phyloP scores from a whole-genome alignment of 2,329 filamentous ascomycete species.

The Pyrenochaeta sp. region DNA sequence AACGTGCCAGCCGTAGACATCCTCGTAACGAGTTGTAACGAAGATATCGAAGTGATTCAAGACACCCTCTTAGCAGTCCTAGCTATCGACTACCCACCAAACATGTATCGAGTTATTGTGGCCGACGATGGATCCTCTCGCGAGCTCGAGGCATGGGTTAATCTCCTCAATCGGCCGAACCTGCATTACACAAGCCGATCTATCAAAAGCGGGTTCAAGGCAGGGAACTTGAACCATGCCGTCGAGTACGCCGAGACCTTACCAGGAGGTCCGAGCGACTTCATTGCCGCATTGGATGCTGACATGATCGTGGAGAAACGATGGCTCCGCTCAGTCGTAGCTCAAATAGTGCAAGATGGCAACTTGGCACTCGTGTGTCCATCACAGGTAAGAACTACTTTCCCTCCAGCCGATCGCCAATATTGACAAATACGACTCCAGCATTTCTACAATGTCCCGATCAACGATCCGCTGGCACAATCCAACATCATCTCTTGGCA shows the following conservation, averaged over 20 bases:
- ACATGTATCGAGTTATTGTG: conserved; percentile 39
- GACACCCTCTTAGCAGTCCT: conserved; percentile 28
- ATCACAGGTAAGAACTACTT: conserved; percentile 59
- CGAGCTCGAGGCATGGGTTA: conserved; percentile 38
- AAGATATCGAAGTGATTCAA: conserved; percentile 52
- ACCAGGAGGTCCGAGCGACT: conserved; percentile 59
- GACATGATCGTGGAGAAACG: conserved; percentile 71
- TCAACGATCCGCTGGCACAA: conserved; percentile 65
- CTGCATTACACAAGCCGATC: conserved; percentile 53
- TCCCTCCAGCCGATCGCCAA: too few species aligned
- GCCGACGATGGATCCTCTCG: conserved; percentile 50
- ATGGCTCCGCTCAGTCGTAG: conserved; percentile 50
- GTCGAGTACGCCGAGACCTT: conserved; percentile 7
- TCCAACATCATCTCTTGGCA: too few species aligned
- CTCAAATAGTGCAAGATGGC: conserved; percentile 12
- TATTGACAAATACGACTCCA: conserved; percentile 65
- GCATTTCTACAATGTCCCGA: conserved; percentile 69
- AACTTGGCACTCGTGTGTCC: conserved; percentile 14
- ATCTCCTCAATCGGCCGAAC: conserved; percentile 49
- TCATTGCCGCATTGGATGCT: conserved; percentile 69
- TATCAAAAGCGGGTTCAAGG: conserved; percentile 63
- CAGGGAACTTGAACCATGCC: conserved; percentile 70
- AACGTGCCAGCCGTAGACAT: conserved; percentile 51
- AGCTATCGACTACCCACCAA: conserved; percentile 31
- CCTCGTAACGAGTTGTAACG: conserved; percentile 54